phyloP scores from a whole-genome alignment of 2,329 filamentous ascomycete genomes.

The Aspergillus persii region DNA sequence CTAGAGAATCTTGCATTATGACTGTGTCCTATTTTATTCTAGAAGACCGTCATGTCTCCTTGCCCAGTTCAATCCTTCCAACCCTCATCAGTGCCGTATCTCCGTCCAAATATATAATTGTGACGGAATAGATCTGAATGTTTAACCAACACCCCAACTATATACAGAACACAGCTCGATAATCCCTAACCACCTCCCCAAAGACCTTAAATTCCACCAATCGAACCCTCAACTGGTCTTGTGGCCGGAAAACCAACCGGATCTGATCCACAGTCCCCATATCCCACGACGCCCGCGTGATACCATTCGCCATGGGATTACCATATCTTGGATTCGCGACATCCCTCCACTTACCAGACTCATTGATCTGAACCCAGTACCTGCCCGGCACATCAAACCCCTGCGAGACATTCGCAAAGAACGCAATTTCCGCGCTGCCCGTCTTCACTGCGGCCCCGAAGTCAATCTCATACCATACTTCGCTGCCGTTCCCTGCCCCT shows the following conservation, averaged over 20 bases:
- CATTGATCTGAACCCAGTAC: slow-evolving; percentile 14
- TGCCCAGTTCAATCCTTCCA: too few species aligned
- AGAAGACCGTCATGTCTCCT: too few species aligned
- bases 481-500: slow-evolving; percentile 16
- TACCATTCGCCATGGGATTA: slow-evolving; percentile 15
- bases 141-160: background rate
- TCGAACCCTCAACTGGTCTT: slow-evolving; percentile 10
- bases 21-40: too few species aligned
- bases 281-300: slow-evolving; percentile 17
- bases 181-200: background rate
- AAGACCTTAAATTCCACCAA: slow-evolving; percentile 20
- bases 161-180: background rate
- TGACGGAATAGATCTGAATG: too few species aligned
- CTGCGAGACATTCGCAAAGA: slow-evolving; percentile 14
- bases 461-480: slow-evolving; percentile 19
- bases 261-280: slow-evolving; percentile 5
- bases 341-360: slow-evolving; percentile 11
- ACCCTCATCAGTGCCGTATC: too few species aligned
- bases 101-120: too few species aligned
- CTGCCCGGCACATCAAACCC: slow-evolving; percentile 12
- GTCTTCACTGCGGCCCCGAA: slow-evolving; percentile 6
- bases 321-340: slow-evolving; percentile 9
- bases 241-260: slow-evolving; percentile 14
- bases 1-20: too few species aligned
- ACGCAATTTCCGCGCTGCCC: slow-evolving; percentile 16